Evolutionary conservation across 805 yeast species (phyloP).

Genomic region (Metschnikowia dekortorum): DNA sequence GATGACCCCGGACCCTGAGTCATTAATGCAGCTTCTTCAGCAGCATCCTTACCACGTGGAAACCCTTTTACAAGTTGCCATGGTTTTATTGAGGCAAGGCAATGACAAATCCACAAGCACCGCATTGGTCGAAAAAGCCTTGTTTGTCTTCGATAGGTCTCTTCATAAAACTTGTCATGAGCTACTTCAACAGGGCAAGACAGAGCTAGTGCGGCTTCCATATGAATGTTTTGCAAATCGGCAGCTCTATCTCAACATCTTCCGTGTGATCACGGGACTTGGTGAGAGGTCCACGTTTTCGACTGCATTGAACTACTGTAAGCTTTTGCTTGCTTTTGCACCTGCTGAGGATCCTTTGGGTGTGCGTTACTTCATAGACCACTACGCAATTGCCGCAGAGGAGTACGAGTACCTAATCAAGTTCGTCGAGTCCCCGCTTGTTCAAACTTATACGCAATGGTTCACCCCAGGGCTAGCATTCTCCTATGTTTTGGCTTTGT

Average conservation of each 20-base stretch:
- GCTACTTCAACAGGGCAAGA: slow-evolving; percentile 41
- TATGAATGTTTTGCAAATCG: slow-evolving; percentile 72
- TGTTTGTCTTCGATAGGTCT: slow-evolving; percentile 76
- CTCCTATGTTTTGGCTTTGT: slow-evolving; percentile 61
- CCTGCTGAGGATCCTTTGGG: slow-evolving; percentile 86
- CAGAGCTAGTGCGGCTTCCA: slow-evolving; percentile 64
- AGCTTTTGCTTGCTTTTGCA: slow-evolving; percentile 59
- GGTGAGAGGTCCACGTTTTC: slow-evolving; percentile 73
- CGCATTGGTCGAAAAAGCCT: slow-evolving; percentile 70
- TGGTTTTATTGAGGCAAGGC: slow-evolving; percentile 71
- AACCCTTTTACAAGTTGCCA: slow-evolving; percentile 73
- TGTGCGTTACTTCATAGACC: slow-evolving; percentile 77
- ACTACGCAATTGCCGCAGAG: slow-evolving; percentile 62
- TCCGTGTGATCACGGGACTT: slow-evolving; percentile 64
- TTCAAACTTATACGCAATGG: slow-evolving; percentile 60
- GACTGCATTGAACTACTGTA: slow-evolving; percentile 76
- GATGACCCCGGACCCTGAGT: slow-evolving; percentile 75
- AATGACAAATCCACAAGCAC: slow-evolving; percentile 63
- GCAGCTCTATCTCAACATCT: slow-evolving; percentile 68
- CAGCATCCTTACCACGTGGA: slow-evolving; percentile 71
- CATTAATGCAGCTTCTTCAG: slow-evolving; percentile 54
- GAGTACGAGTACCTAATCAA: slow-evolving; percentile 61
- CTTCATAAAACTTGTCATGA: slow-evolving; percentile 55
- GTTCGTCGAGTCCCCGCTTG: slow-evolving; percentile 52
- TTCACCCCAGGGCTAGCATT: slow-evolving; percentile 67